phyloP scores from a whole-genome alignment of 805 yeast species.

The Cyberlindnera veronae region DNA sequence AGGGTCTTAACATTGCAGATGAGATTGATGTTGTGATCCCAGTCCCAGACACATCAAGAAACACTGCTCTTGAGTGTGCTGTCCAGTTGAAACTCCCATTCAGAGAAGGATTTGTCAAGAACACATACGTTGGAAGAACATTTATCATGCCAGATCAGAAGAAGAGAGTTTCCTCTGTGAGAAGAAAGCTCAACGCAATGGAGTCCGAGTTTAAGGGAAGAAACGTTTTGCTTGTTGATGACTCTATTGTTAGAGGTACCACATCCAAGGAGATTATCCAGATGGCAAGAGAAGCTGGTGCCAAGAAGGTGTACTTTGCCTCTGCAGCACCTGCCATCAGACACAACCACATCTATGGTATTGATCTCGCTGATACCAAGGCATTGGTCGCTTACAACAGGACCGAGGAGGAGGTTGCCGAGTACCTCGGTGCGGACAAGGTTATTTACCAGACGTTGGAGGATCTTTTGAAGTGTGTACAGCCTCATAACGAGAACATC shows the following conservation, averaged over 20 bases:
- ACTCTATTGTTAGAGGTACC: constrained; percentile 96
- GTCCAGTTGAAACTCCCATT: constrained; percentile 76
- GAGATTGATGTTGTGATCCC: constrained; percentile 94
- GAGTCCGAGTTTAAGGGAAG: constrained; percentile 83
- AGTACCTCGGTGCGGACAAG: constrained; percentile 81
- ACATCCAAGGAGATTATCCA: constrained; percentile 93
- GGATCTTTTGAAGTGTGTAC: constrained; percentile 81
- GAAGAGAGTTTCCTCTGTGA: constrained; percentile 88
- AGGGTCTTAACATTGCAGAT: constrained; percentile 43
- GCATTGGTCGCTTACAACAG: constrained; percentile 88
- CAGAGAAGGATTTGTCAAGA: constrained; percentile 96
- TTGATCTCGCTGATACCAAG: constrained; percentile 92
- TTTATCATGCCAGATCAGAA: constrained; percentile 98
- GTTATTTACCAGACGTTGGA: constrained; percentile 85
- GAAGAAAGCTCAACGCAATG: constrained; percentile 96
- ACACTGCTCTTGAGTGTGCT: constrained; percentile 90
- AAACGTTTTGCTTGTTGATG: constrained; percentile 88
- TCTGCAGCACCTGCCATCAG: constrained; percentile 99
- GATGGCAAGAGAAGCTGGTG: constrained; percentile 99
- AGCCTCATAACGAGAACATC: constrained; percentile 39
- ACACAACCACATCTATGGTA: constrained; percentile 93
- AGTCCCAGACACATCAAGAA: constrained; percentile 97
- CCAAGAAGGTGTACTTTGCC: constrained; percentile 90
- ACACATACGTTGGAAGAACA: constrained; percentile 95
- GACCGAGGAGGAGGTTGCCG: constrained; percentile 69